A percentile compares a stretch with the other conserved stretches of the same genome.
Evolutionary conservation across 2,329 filamentous ascomycete species (phyloP).

Genomic region (Raffaelea deltoideospora): DNA sequence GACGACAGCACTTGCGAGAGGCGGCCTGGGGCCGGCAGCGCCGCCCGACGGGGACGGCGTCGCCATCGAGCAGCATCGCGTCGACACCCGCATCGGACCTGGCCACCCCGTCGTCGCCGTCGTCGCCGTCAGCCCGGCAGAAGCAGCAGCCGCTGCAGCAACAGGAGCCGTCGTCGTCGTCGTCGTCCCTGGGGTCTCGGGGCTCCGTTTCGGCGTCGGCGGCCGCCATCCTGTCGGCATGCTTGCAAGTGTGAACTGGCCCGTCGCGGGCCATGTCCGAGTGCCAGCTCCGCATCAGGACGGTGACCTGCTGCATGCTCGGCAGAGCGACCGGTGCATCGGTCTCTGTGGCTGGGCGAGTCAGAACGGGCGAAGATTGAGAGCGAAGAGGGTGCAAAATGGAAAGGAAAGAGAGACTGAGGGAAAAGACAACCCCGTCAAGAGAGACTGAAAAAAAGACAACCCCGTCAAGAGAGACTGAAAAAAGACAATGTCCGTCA

Average conservation of each 20-base stretch:
- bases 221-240: neutral
- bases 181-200: neutral
- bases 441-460: neutral
- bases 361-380: neutral
- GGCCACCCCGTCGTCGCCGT: no score
- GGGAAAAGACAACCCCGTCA: neutral
- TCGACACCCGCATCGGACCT: no score
- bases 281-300: conserved; percentile 8
- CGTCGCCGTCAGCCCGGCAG: no score
- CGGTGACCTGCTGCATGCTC: conserved; percentile 9
- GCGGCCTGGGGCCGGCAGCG: no score
- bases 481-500: no score
- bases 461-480: neutral
- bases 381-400: neutral
- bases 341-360: neutral
- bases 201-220: neutral
- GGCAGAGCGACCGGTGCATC: conserved; percentile 3
- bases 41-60: neutral
- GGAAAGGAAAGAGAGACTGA: neutral
- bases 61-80: neutral
- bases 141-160: no score
- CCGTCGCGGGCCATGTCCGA: no score
- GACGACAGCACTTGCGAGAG: no score
- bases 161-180: neutral
- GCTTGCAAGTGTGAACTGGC: no score